Base-by-base conservation (phyloP, 805 yeast genomes). In the Ogataea polymorpha region DNA sequence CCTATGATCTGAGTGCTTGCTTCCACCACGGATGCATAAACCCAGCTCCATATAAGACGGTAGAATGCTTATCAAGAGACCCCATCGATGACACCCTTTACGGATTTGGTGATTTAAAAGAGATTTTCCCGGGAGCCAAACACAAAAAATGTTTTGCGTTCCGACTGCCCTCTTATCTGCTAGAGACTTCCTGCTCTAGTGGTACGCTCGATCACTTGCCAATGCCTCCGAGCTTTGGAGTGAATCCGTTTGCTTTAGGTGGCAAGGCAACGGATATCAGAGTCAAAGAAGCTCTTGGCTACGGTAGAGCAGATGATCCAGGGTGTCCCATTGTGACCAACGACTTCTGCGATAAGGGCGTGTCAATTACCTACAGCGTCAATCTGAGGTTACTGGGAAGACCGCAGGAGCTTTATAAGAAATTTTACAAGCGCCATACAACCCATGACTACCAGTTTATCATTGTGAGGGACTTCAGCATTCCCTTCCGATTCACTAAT, bases 131-230 rank as follows among this genome's bases (percentile, higher is more conserved):
- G 1, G 63, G 71, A 15, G 55, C 48, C 1, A 70, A 63, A 39
- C 73, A 76, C 50, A 79, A 79, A 52, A 80, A 80, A 54, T 71
- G 67, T 44, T 77, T 80, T 53, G 68, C 73, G 18, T 80, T 80
- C 54, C 74, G 67, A 51, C 66, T 80, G 34, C 86, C 86, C 0
- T 54, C 62, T 13, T 66, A 64, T 42, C 59, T 79, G 30, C 56
- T 80, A 11, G 86, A 80, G 48, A 69, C 66, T 13, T 57, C 70
- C 2, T 80, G 86, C 50, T 61, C 67, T 5, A 73, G 75, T 42
- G 65, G 62, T 41, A 48, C 55, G 18, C 53, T 56, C 11, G 46
- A 58, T 3, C 74, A 69, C 45, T 52, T 45, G 58, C 48, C 48
- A 29, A 45, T 66, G 25, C 75, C 75, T 0, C 74, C 75, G 9